Evolutionary conservation across 192 early-diverging fungal species (phyloP), one percentile per base, ranked within the genome.

Genomic region (Rhizophagus sp.): DNA sequence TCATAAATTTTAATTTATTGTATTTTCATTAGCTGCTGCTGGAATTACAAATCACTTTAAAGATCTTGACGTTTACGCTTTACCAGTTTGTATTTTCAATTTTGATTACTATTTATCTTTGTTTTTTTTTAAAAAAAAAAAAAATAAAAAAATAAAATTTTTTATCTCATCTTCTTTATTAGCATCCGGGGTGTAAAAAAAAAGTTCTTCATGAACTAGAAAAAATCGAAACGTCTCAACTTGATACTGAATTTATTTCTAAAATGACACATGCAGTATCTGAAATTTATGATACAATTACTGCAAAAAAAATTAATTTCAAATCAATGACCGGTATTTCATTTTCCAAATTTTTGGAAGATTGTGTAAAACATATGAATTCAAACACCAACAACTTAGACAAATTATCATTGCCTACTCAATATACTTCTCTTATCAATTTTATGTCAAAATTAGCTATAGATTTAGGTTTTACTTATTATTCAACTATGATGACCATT

Each of bases 21-120:
- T 67, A 12, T 34, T n/a, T 68, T 67, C 0, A 11, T 15, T 36
- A 78, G 77, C 77, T 19, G 64, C 77, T 19, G 34, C 61, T 1
- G 77, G 47, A 66, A 78, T 78, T 17, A 33, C 50, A 52, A 25
- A 78, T 30, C 33, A 25, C 30, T 78, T 78, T 57, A 12, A 13
- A 22, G 65, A 78, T 34, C 69, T 67, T 57, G 30, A 52, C 2
- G 77, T 78, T 36, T 68, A 69, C 9, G 33, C 62, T 30, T 25
- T 78, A 19, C 22, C 77, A 1, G 77, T 78, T 15, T 19, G 25
- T 47, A 61, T 33, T 62, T 75, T 39, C 33, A 15, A 19, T 34
- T 61, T n/a, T 25, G 8, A 19, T 75, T 15, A 24, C 9, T 30
- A 15, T 33, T 4, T 50, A 17, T 50, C 3, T 9, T n/a, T 4